Evolutionary conservation across 331 rosid genomes (phyloP).

Genomic region (Cydonia oblonga): DNA sequence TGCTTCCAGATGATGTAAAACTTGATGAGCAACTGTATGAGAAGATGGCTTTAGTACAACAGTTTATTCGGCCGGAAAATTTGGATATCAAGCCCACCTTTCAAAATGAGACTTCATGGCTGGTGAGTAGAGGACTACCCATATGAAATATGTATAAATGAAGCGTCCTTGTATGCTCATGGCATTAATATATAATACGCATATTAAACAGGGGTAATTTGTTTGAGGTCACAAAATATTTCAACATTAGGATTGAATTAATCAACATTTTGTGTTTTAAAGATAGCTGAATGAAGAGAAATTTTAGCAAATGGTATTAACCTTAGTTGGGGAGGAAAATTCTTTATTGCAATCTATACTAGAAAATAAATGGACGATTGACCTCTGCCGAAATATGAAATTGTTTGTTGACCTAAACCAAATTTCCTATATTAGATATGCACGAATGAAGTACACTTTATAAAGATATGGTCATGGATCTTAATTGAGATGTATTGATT

Average conservation of each 20-base stretch:
- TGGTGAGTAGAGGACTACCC: conserved; percentile 50
- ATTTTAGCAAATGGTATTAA: background rate
- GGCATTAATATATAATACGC: background rate
- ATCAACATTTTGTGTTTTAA: background rate
- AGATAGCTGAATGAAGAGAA: background rate
- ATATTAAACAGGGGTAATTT: background rate
- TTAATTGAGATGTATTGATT: background rate
- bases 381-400: background rate
- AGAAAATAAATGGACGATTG: background rate
- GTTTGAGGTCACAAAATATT: background rate
- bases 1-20: conserved; percentile 72
- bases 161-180: background rate
- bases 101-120: conserved; percentile 94
- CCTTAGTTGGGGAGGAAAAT: too few relatives aligned
- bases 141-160: background rate
- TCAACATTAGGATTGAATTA: background rate
- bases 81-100: conserved; percentile 72
- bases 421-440: background rate
- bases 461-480: too few relatives aligned
- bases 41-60: conserved; percentile 85
- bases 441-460: too few relatives aligned
- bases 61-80: conserved; percentile 83
- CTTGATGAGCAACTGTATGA: conserved; percentile 69
- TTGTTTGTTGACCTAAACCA: background rate
- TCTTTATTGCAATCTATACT: too few relatives aligned